phyloP scores from a whole-genome alignment of 306 rosid species.

The Cucumis sativus region DNA sequence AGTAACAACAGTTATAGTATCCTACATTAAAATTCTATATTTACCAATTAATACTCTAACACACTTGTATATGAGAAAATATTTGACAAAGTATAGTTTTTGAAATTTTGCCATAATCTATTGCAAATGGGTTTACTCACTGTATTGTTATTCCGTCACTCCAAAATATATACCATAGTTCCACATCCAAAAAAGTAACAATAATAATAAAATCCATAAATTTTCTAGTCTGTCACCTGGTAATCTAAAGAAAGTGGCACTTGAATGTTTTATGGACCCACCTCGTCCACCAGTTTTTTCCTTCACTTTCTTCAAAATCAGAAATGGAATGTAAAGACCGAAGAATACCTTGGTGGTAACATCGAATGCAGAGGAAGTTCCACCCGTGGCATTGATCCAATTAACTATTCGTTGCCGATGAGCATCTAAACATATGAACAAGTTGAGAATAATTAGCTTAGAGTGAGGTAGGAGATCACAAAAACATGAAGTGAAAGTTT shows the following conservation, averaged over 20 bases:
- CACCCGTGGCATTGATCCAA: conserved; percentile 75
- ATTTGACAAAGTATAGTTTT: background rate
- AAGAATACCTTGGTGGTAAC: conserved; percentile 47
- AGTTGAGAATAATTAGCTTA: conserved; percentile 13
- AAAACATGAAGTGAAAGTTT: background rate
- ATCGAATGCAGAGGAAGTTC: conserved; percentile 69
- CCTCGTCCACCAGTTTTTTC: background rate
- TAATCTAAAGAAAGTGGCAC: background rate
- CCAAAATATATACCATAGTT: background rate
- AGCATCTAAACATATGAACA: conserved; percentile 33
- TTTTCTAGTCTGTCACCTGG: background rate
- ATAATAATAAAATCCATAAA: background rate
- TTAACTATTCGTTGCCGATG: conserved; percentile 66
- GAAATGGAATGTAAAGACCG: background rate
- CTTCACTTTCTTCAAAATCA: background rate
- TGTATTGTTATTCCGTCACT: background rate
- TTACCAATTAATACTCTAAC: background rate
- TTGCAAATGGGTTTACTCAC: background rate
- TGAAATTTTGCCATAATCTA: background rate
- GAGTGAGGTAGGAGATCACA: background rate
- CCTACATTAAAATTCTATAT: background rate
- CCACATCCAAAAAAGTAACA: background rate
- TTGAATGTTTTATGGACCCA: background rate
- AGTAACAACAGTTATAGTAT: too few relatives aligned
- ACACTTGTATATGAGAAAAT: background rate